These are phyloP conservation scores for Aspergillus olivimuriae DNA, from an alignment of 495 filamentous ascomycete genomes.

Conservation along the genomic window DNA sequence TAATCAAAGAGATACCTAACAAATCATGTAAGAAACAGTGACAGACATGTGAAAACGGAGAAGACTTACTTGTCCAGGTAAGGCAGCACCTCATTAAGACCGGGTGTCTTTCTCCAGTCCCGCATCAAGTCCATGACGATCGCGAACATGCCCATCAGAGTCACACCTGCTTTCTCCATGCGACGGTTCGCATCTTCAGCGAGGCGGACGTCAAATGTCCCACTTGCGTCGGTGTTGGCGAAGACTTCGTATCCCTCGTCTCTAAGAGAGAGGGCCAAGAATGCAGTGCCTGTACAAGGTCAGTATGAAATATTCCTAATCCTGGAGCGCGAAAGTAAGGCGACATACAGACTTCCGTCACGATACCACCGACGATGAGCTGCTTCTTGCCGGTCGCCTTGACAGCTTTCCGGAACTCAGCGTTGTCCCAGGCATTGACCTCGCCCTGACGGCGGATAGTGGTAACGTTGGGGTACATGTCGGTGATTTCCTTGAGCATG, in stretches of 20 bases:
- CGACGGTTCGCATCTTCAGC: constrained; percentile 57
- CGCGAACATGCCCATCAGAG: constrained; percentile 56
- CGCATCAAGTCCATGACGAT: constrained; percentile 70
- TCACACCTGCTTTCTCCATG: constrained; percentile 63
- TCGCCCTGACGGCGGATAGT: constrained; percentile 66
- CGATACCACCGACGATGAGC: constrained; percentile 67
- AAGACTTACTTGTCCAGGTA: constrained; percentile 54
- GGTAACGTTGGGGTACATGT: constrained; percentile 61
- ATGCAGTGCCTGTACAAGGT: constrained; percentile 47
- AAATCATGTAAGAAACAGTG: neutral
- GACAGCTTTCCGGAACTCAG: constrained; percentile 62
- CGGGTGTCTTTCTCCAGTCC: constrained; percentile 69
- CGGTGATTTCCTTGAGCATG: constrained; percentile 61
- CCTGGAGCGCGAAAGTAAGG: too few relatives aligned
- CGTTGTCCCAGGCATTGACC: constrained; percentile 76
- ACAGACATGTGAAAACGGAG: neutral
- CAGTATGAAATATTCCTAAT: too few relatives aligned
- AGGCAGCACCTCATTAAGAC: constrained; percentile 54
- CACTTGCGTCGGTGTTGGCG: constrained; percentile 68
- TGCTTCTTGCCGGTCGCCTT: constrained; percentile 59
- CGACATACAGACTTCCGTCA: constrained; percentile 65
- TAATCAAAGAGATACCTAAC: constrained; percentile 37
- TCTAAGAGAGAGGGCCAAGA: constrained; percentile 64
- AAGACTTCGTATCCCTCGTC: constrained; percentile 71
- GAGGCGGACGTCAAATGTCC: constrained; percentile 51